These are phyloP conservation scores for Calonectria crousiana DNA, from an alignment of 2,329 filamentous ascomycete species.

Conservation along the genomic window DNA sequence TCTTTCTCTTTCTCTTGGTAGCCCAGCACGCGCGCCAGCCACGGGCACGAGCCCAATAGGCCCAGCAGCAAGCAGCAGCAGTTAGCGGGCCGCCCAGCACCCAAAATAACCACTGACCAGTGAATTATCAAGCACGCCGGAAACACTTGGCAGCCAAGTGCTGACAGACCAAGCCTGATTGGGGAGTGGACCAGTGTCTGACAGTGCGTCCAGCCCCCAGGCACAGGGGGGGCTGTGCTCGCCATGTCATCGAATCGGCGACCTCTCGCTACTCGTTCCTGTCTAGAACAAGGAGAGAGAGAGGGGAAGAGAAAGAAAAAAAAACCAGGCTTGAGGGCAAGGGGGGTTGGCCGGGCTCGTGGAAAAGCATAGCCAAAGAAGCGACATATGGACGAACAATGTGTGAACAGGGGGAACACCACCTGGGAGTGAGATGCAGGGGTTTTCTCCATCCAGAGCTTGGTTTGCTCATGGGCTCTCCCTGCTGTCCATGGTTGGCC, in stretches of 20 bases:
- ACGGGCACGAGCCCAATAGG: neutral
- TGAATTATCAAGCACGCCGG: neutral
- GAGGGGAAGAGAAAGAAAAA: neutral
- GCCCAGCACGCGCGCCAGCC: neutral
- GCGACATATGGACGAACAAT: neutral
- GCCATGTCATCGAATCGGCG: constrained; percentile 4
- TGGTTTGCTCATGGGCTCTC: neutral
- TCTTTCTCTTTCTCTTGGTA: neutral
- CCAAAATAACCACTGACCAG: constrained; percentile 7
- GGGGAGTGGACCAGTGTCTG: neutral
- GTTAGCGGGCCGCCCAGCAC: neutral
- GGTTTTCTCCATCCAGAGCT: neutral
- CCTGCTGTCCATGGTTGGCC: neutral
- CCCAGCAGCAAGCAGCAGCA: neutral
- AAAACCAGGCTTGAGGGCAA: neutral
- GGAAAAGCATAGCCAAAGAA: constrained; percentile 2
- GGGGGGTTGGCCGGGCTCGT: neutral
- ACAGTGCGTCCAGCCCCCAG: neutral
- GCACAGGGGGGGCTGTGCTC: neutral
- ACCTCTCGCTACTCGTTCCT: neutral
- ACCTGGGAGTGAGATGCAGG: neutral
- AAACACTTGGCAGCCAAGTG: neutral
- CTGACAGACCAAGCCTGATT: neutral
- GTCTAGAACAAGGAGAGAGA: neutral
- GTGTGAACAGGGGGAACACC: constrained; percentile 4